Percentiles rank a stretch among this genome's conserved stretches.
Evolutionary conservation across 768 basidiomycete species (phyloP).

Genomic region (Kwoniella mangroviensis): DNA sequence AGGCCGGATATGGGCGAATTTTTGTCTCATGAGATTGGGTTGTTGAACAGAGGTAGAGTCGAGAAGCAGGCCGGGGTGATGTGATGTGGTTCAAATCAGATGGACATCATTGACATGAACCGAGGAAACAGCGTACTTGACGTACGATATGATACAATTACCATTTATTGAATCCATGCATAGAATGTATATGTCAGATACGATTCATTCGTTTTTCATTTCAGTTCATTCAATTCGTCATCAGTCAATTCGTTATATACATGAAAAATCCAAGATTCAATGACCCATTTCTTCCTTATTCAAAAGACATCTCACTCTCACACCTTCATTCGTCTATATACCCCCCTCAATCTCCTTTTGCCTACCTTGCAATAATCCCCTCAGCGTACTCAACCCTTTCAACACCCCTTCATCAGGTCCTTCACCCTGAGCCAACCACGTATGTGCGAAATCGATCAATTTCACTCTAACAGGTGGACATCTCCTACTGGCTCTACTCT

Average conservation of each 20-base stretch:
- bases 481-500: constrained; percentile 33
- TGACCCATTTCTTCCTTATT: no score
- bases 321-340: not conserved
- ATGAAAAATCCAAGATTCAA: no score
- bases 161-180: not conserved
- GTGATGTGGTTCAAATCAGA: not conserved
- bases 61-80: constrained; percentile 41
- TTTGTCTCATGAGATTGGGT: constrained; percentile 40
- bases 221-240: not conserved
- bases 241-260: not conserved
- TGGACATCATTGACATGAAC: not conserved
- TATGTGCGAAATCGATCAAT: constrained; percentile 95
- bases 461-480: constrained; percentile 69
- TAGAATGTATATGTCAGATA: not conserved
- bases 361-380: constrained; percentile 67
- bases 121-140: not conserved
- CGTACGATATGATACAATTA: not conserved
- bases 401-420: constrained; percentile 82
- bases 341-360: constrained; percentile 60
- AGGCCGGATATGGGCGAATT: constrained; percentile 50
- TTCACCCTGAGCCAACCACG: constrained; percentile 67
- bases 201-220: not conserved
- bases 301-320: not conserved
- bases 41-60: constrained; percentile 41
- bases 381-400: constrained; percentile 70